Evolutionary conservation across 2,329 filamentous ascomycete species (phyloP).

Genomic region (Botryotinia globosa): DNA sequence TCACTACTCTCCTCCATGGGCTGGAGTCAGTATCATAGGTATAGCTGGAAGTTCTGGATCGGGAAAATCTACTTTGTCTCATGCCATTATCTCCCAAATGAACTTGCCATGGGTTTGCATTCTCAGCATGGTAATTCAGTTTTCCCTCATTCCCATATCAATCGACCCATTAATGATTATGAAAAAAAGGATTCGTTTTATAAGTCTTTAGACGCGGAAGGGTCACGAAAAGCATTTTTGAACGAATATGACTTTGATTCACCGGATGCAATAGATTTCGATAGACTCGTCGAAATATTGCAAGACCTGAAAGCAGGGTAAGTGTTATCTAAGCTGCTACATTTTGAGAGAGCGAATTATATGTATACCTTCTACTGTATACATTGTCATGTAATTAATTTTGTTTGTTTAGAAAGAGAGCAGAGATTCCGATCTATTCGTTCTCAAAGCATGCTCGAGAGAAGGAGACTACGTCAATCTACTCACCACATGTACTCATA

Average conservation of each 20-base stretch:
- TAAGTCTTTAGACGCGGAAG: slow-evolving; percentile 77
- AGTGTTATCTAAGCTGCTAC: slow-evolving; percentile 1
- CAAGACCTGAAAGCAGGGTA: slow-evolving; percentile 90
- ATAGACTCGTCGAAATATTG: slow-evolving; percentile 75
- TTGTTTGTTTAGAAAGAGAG: slow-evolving; percentile 61
- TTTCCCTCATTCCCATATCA: background rate
- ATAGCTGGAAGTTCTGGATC: slow-evolving; percentile 95
- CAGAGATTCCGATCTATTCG: slow-evolving; percentile 92
- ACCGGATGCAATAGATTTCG: slow-evolving; percentile 92
- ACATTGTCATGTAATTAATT: slow-evolving; percentile 12
- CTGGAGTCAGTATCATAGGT: slow-evolving; percentile 92
- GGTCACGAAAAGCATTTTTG: slow-evolving; percentile 75
- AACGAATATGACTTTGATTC: slow-evolving; percentile 98
- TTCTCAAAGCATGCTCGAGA: slow-evolving; percentile 86
- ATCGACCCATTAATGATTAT: background rate
- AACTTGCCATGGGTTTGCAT: slow-evolving; percentile 98
- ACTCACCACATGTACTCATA: slow-evolving; percentile 93
- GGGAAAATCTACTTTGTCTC: slow-evolving; percentile 87
- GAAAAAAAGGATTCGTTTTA: slow-evolving; percentile 85
- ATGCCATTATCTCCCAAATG: slow-evolving; percentile 84
- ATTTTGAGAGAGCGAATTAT: background rate
- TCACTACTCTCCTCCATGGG: slow-evolving; percentile 93
- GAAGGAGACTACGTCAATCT: slow-evolving; percentile 79
- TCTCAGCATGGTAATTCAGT: slow-evolving; percentile 75
- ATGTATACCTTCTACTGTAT: background rate